Conservation (phyloP, 2,329 filamentous ascomycete species). For the Dothistroma septosporum region DNA sequence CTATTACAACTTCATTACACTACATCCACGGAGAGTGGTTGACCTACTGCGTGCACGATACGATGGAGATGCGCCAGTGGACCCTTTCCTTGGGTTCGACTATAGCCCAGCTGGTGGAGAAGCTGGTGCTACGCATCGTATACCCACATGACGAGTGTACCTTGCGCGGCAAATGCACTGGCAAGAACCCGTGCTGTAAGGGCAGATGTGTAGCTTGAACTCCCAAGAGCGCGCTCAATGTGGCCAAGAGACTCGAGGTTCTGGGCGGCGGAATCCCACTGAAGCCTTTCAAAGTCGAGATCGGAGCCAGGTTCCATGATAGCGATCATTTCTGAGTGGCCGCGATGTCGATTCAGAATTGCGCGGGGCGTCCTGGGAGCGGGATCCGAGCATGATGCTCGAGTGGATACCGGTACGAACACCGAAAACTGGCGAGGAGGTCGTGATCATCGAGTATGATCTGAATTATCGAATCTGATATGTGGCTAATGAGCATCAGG, state of each 20-base stretch:
- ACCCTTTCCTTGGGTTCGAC: not conserved
- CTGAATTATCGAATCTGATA: no score
- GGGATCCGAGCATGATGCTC: no score
- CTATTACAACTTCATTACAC: conserved; percentile 18
- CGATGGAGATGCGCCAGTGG: not conserved
- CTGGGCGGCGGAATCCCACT: not conserved
- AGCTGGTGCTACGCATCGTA: not conserved
- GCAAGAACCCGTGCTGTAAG: not conserved
- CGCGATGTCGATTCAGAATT: no score
- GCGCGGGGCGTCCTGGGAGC: no score
- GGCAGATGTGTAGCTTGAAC: not conserved
- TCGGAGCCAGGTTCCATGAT: not conserved
- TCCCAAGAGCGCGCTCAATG: not conserved
- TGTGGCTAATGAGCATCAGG: no score
- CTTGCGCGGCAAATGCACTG: not conserved
- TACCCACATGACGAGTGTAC: not conserved
- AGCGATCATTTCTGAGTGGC: no score
- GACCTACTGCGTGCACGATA: not conserved
- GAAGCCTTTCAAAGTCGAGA: not conserved
- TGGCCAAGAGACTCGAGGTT: not conserved
- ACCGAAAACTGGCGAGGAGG: no score
- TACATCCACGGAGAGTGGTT: not conserved
- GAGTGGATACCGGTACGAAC: no score
- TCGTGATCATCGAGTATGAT: no score
- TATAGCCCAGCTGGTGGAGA: not conserved